Evolutionary conservation across 208 protist species (phyloP).

Genomic region (Leishmania tropica): DNA sequence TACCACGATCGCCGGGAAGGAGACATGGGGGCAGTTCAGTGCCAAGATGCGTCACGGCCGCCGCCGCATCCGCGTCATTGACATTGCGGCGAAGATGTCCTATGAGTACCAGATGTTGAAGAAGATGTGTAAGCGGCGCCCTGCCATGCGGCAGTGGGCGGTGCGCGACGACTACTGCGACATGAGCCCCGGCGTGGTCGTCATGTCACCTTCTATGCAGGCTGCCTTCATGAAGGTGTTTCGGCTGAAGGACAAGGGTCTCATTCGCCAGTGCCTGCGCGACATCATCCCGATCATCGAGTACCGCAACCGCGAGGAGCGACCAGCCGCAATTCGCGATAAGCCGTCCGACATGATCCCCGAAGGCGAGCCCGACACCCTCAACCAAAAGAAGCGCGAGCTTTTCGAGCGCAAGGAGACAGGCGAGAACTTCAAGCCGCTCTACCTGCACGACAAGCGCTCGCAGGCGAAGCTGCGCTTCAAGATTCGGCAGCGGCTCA

Average conservation of each 20-base stretch:
- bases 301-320: conserved; percentile 85
- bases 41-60: conserved; percentile 80
- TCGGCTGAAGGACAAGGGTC: conserved; percentile 82
- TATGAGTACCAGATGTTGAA: conserved; percentile 94
- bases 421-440: conserved; percentile 71
- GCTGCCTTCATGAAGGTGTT: conserved; percentile 92
- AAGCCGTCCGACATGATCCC: conserved; percentile 78
- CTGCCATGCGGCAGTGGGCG: conserved; percentile 87
- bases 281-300: conserved; percentile 91
- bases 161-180: conserved; percentile 88
- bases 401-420: conserved; percentile 82
- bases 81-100: conserved; percentile 89
- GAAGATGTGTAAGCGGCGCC: conserved; percentile 85
- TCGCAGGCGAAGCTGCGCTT: conserved; percentile 88
- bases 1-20: conserved; percentile 62
- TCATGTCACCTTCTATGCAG: conserved; percentile 92
- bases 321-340: conserved; percentile 41
- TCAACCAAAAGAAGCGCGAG: conserved; percentile 90
- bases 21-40: conserved; percentile 88
- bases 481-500: conserved; percentile 79
- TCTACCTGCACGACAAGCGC: conserved; percentile 70
- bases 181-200: conserved; percentile 86
- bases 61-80: conserved; percentile 84
- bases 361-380: conserved; percentile 81
- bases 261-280: conserved; percentile 79